Evolutionary conservation across 2,329 filamentous ascomycete genomes (phyloP).

Genomic region (Aureobasidium sp.): DNA sequence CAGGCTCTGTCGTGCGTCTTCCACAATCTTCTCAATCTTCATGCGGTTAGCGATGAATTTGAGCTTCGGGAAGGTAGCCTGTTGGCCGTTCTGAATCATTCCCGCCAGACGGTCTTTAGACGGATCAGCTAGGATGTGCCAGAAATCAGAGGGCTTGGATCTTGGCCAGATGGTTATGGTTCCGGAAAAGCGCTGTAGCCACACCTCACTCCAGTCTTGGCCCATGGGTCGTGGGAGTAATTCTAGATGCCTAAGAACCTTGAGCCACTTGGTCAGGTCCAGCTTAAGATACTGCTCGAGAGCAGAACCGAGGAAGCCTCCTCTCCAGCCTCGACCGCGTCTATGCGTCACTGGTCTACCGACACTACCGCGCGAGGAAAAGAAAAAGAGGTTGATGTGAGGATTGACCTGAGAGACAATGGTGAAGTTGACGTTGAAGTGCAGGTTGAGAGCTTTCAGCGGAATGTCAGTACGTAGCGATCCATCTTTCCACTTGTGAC

Average conservation of each 20-base stretch:
- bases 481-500: conserved; percentile 99
- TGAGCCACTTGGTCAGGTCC: conserved; percentile 95
- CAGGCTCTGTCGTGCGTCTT: conserved; percentile 45
- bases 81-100: conserved; percentile 86
- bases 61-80: conserved; percentile 82
- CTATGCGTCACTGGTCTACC: conserved; percentile 91
- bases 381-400: conserved; percentile 98
- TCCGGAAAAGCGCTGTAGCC: conserved; percentile 89
- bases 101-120: conserved; percentile 63
- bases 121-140: conserved; percentile 78
- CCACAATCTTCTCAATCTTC: conserved; percentile 65
- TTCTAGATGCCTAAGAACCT: conserved; percentile 86
- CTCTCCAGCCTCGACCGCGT: conserved; percentile 87
- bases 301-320: conserved; percentile 86
- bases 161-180: conserved; percentile 97
- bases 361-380: conserved; percentile 84
- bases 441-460: conserved; percentile 83
- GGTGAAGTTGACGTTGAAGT: conserved; percentile 98
- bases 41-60: conserved; percentile 85
- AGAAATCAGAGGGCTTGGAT: conserved; percentile 68
- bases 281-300: conserved; percentile 93
- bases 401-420: conserved; percentile 87
- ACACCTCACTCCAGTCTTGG: conserved; percentile 95
- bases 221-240: conserved; percentile 81
- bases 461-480: conserved; percentile 91